These are phyloP conservation scores for Sporothrix mexicana DNA, from an alignment of 2,329 filamentous ascomycete genomes.

Conservation along the genomic window DNA sequence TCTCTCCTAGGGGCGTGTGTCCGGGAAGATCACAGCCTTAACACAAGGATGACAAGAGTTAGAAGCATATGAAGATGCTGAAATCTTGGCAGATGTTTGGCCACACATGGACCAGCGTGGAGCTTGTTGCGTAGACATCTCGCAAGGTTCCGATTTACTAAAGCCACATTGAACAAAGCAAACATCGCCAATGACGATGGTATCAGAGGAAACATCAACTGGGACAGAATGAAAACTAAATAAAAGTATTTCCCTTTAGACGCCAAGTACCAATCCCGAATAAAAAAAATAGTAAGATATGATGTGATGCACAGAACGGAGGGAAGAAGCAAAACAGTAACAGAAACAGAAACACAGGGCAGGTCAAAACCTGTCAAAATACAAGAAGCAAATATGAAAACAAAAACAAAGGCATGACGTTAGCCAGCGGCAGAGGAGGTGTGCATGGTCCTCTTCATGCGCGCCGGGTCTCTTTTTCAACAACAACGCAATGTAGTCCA, in stretches of 20 bases:
- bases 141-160: not conserved
- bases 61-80: not conserved
- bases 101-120: not conserved
- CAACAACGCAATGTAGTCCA: not conserved
- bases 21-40: not conserved
- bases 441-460: not conserved
- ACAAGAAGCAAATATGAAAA: not conserved
- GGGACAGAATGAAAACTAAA: not conserved
- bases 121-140: not conserved
- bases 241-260: slow-evolving; percentile 19
- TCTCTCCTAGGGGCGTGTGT: not conserved
- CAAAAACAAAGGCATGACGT: not conserved
- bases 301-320: slow-evolving; percentile 18
- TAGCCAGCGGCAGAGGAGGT: not conserved
- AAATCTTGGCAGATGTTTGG: not conserved
- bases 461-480: not conserved
- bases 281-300: slow-evolving; percentile 16
- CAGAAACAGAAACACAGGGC: not conserved
- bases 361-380: not conserved
- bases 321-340: not conserved
- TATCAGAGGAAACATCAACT: no score
- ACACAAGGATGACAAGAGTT: not conserved
- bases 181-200: not conserved
- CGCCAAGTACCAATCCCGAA: slow-evolving; percentile 26
- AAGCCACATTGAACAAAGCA: not conserved